phyloP scores from a whole-genome alignment of 73 alveolate species.

The Loxodes magnus region DNA sequence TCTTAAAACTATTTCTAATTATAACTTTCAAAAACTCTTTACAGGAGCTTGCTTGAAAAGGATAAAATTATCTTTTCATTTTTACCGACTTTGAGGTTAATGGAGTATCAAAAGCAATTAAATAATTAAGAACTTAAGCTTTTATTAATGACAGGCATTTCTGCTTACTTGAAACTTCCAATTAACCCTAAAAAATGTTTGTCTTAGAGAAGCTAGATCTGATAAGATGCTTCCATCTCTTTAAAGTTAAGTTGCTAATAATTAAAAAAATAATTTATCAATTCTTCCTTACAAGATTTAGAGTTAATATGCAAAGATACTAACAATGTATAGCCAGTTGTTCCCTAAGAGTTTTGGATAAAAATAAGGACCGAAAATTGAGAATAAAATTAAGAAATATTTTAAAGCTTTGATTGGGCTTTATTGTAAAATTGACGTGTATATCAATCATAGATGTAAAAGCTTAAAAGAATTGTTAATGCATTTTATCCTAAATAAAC shows the following conservation, averaged over 20 bases:
- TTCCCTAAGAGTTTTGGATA: slow-evolving; percentile 74
- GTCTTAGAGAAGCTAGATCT: slow-evolving; percentile 95
- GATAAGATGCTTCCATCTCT: slow-evolving; percentile 94
- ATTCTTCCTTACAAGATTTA: slow-evolving; percentile 77
- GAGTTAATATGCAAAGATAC: slow-evolving; percentile 57
- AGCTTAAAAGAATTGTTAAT: slow-evolving; percentile 85
- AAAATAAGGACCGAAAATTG: slow-evolving; percentile 98
- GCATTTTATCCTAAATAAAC: slow-evolving; percentile 89
- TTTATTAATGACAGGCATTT: slow-evolving; percentile 97
- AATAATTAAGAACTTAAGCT: slow-evolving; percentile 87
- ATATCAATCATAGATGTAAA: slow-evolving; percentile 98
- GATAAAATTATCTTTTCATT: slow-evolving; percentile 98
- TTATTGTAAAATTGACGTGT: slow-evolving; percentile 97
- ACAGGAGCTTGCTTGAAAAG: slow-evolving; percentile 91
- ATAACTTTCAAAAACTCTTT: slow-evolving; percentile 34
- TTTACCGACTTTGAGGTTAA: slow-evolving; percentile 78
- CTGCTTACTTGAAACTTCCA: slow-evolving; percentile 94
- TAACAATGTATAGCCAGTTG: slow-evolving; percentile 76
- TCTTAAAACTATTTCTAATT: slow-evolving; percentile 82
- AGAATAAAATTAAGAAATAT: slow-evolving; percentile 85
- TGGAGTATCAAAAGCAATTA: slow-evolving; percentile 62
- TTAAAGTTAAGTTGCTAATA: slow-evolving; percentile 75
- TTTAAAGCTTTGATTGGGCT: slow-evolving; percentile 96
- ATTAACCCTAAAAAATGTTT: slow-evolving; percentile 89
- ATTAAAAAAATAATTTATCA: slow-evolving; percentile 68